Conservation (phyloP, 148 eudicot genomes). For the Polygonum maritimum region DNA sequence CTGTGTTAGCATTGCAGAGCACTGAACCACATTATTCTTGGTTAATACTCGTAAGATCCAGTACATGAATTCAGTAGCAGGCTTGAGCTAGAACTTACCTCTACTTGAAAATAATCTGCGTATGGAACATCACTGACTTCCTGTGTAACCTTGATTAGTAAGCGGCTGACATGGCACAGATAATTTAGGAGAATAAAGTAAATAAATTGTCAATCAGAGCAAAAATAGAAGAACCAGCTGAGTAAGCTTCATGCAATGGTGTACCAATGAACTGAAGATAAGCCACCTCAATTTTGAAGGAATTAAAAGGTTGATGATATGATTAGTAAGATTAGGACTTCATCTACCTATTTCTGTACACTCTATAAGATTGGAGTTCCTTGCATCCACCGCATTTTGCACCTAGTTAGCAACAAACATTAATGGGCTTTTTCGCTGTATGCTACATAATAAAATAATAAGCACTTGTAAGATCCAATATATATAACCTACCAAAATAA, state of each 20-base stretch:
- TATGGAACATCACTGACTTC: slow-evolving; percentile 88
- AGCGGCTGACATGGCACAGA: slow-evolving; percentile 50
- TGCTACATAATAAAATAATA: background rate
- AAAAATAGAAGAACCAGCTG: background rate
- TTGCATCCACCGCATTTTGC: slow-evolving; percentile 85
- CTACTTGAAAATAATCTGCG: slow-evolving; percentile 85
- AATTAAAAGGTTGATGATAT: background rate
- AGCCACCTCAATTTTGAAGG: background rate
- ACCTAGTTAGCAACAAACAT: slow-evolving; percentile 36
- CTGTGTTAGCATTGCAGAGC: background rate
- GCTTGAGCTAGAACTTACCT: slow-evolving; percentile 39
- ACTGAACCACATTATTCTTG: background rate
- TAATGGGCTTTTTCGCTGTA: background rate
- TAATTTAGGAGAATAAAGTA: background rate
- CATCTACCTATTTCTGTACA: slow-evolving; percentile 60
- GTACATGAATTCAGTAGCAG: background rate
- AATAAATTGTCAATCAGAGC: background rate
- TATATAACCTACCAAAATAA: slow-evolving; percentile 58
- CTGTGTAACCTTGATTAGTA: slow-evolving; percentile 76
- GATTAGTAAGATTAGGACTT: background rate
- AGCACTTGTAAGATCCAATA: background rate
- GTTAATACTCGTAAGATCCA: background rate
- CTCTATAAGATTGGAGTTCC: slow-evolving; percentile 65
- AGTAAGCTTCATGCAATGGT: background rate
- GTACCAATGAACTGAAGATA: background rate